Base-by-base conservation (phyloP, 2,329 filamentous ascomycete genomes). In the Aspergillus sp. region DNA sequence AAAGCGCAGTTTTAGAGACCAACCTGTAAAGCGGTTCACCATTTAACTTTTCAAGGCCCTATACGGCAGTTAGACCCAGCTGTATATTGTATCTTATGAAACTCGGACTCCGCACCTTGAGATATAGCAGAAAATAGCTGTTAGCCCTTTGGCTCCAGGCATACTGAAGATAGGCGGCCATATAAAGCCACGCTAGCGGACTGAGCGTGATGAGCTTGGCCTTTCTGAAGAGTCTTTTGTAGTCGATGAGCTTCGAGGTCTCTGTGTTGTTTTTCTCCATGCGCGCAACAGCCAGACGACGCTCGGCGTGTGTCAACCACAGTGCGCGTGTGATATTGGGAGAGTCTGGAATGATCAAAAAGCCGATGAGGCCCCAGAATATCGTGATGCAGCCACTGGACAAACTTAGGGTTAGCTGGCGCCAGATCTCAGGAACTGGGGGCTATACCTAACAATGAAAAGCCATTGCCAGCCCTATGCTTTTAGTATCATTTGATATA, bases 131-230 rank as follows among this genome's bases (percentile, higher is more conserved):
- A 40, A 64, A 64, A 27, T 63, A 64, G n/a, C 61, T 57, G 20
- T 64, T 64, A 15, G 58, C 55, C 34, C 62, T 58, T 22, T 61
- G 61, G 6, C 58, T 62, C 62, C 62, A 64, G 13, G 61, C 61
- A 7, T 34, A 56, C n/a, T 63, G 51, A 8, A 61, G 47, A 22
- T 61, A 64, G 4, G 61, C 48, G 39, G 57, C 54, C 17, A 63
- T 41, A 24, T 63, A 63, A 33, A 64, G 48, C 34, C 58, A 63
- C 2, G 58, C 52, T 20, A 64, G 47, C 2, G 62, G 62, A 15
- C 52, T 56, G 1, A 45, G 54, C 1, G 42, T 17, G 15, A 55
- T 56, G 0, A 61, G 48, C 33, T 58, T 59, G 6, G 53, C 57
- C 17, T 58, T 59, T 39, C 34, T 45, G 6, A 56, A 37, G 22